These are phyloP conservation scores for Rhododendron vialii DNA, from an alignment of 148 eudicot species.

Conservation along the genomic window DNA sequence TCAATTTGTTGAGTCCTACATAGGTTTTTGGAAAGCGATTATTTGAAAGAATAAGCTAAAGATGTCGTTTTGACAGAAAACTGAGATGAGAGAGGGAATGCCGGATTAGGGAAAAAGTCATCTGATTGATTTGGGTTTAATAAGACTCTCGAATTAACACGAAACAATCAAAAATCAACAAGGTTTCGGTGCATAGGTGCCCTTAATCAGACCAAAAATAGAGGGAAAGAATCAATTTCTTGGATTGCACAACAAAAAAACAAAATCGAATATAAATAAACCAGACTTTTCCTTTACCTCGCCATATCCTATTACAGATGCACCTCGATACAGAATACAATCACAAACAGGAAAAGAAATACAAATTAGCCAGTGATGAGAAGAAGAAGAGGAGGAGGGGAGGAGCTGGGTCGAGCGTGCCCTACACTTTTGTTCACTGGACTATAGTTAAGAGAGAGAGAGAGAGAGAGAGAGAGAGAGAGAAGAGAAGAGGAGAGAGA, in stretches of 20 bases:
- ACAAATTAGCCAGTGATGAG: background rate
- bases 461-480: conserved; percentile 5
- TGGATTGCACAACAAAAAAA: background rate
- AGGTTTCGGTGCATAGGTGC: background rate
- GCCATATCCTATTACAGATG: background rate
- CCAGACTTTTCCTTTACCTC: background rate
- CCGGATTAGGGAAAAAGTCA: background rate
- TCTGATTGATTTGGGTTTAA: background rate
- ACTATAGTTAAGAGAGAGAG: background rate
- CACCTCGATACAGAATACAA: background rate
- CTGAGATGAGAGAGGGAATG: background rate
- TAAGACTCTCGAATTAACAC: background rate
- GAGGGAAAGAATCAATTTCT: background rate
- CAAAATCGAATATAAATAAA: background rate
- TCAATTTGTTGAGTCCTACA: background rate
- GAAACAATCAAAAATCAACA: background rate
- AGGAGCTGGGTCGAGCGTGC: conserved; percentile 15
- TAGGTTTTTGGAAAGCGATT: background rate
- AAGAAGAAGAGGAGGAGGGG: background rate
- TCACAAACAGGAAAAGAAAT: background rate
- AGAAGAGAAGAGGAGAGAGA: too few species aligned
- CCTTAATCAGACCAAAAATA: background rate
- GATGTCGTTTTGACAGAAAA: background rate
- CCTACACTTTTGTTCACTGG: conserved; percentile 9
- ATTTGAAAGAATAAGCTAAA: background rate